Conservation (phyloP, 345 rosid species). For the Psidium friedrichsthalianum region DNA sequence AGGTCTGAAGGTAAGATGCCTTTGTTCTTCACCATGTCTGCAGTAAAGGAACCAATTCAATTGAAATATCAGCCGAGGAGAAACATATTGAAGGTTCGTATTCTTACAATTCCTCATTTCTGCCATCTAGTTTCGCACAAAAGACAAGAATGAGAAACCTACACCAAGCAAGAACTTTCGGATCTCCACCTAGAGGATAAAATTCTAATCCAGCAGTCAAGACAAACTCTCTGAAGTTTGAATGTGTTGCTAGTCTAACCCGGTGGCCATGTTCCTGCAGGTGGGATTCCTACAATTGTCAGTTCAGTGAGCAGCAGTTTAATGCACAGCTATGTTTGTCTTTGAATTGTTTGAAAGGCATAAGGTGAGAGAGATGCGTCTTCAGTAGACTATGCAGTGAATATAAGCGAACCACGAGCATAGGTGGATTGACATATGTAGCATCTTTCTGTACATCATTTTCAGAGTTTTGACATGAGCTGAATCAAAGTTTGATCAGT, state of each 20-base stretch:
- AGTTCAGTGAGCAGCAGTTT: background rate
- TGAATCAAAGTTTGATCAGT: background rate
- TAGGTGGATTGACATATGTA: background rate
- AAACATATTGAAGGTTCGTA: background rate
- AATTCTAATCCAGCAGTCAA: constrained; percentile 60
- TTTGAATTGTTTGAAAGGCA: background rate
- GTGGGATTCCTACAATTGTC: background rate
- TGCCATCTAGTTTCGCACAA: background rate
- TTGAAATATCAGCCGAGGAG: background rate
- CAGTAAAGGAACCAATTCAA: background rate
- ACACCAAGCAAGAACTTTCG: constrained; percentile 66
- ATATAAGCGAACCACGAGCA: background rate
- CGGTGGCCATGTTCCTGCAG: constrained; percentile 63
- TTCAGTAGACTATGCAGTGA: background rate
- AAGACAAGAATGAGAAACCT: constrained; percentile 13
- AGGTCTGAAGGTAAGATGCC: constrained; percentile 52
- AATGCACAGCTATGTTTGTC: background rate
- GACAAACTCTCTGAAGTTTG: constrained; percentile 60
- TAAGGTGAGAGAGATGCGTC: background rate
- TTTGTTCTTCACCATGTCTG: constrained; percentile 63
- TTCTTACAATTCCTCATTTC: background rate
- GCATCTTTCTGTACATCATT: background rate
- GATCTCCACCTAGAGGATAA: constrained; percentile 59
- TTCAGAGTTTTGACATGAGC: background rate
- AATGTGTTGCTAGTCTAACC: constrained; percentile 60